Base-by-base conservation (phyloP, 148 eudicot genomes). In the Fagopyrum esculentum region DNA sequence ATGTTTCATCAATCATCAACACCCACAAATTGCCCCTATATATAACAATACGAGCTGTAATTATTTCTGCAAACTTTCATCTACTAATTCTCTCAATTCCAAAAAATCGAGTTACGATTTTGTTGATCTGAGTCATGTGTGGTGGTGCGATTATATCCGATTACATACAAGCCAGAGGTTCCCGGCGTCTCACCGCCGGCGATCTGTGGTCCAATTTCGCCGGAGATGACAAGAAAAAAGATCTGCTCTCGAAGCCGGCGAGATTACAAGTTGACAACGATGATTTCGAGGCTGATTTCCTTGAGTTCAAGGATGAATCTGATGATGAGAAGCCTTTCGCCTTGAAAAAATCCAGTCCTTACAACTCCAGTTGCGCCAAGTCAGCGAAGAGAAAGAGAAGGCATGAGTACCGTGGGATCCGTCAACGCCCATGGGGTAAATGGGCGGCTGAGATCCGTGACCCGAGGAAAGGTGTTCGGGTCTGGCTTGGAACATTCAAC, bases 101-200 rank as follows among this genome's bases (percentile, higher is more conserved):
- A 52, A 52, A 52, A 6, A 52, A 3, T 4, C 57, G 12, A 12
- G 3, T 13, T 16, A 17, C n/a, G 57, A 17, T 52, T 52, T 52
- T 1, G 0, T 52, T 13, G 17, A 51, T 51, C 56, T 19, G 3
- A 59, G 64, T 29, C 29, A 93, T 93, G 98, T 93, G 98, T 82
- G 93, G 96, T 50, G 98, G 98, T 77, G 90, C 96, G 77, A 84
- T 93, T 26, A 75, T 93, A 73, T 70, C 80, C 10, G 85, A 78
- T 4, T 13, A 85, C 74, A 81, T 85, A 45, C 93, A 88, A 55
- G 79, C 82, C 1, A 74, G 46, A 15, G 75, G 75, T 40, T 54
- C 22, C 75, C 82, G 76, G 68, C 69, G 80, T 35, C 45, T 74
- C 55, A 73, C 83, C 61, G 75, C 85, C 78, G 73, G 79, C 4